Percentiles rank a stretch among this genome's conserved stretches.
Evolutionary conservation across 2,329 filamentous ascomycete species (phyloP).

Genomic region (Ophiostoma montium): DNA sequence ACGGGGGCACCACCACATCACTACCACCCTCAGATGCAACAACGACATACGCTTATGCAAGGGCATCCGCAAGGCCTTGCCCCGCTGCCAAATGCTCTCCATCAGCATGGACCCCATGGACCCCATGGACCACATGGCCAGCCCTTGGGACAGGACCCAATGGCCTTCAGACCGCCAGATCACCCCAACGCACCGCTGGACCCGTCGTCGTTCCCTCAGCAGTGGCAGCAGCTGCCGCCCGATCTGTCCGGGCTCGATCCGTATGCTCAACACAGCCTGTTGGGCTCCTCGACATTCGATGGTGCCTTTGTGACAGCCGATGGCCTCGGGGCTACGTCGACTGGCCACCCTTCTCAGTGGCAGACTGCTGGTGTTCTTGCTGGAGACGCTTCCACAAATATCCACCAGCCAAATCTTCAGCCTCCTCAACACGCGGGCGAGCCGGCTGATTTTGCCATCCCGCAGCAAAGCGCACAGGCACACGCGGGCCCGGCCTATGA

Average conservation of each 20-base stretch:
- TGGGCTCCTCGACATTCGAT: background rate
- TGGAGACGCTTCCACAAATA: background rate
- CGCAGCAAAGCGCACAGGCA: background rate
- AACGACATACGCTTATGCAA: background rate
- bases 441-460: background rate
- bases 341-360: background rate
- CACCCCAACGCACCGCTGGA: background rate
- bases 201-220: background rate
- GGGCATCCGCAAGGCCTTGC: background rate
- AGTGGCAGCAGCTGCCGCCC: background rate
- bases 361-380: background rate
- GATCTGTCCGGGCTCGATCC: background rate
- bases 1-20: background rate
- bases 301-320: background rate
- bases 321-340: background rate
- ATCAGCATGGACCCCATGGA: background rate
- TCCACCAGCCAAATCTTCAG: background rate
- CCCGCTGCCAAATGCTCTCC: background rate
- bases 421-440: background rate
- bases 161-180: background rate
- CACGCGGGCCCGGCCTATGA: background rate
- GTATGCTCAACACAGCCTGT: background rate
- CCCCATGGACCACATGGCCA: background rate
- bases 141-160: background rate
- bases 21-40: slow-evolving; percentile 1